These are phyloP conservation scores for Annulohypoxylon bovei DNA, from an alignment of 495 filamentous ascomycete genomes.

Conservation along the genomic window DNA sequence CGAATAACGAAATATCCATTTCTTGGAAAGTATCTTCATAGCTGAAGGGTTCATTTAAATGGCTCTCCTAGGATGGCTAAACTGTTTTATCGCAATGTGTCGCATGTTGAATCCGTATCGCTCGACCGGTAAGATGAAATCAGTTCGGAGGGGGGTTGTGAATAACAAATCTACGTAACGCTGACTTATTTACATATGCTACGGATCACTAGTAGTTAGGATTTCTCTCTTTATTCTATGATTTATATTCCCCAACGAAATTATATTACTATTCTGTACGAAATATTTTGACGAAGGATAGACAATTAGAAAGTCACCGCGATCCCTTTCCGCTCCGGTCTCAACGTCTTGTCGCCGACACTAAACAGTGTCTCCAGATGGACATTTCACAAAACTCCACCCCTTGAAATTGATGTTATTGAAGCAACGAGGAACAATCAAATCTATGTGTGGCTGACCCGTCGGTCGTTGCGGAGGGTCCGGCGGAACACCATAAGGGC, in stretches of 20 bases:
- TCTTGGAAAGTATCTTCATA: not conserved
- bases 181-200: too few relatives aligned
- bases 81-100: too few relatives aligned
- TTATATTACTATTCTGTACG: not conserved
- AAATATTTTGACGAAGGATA: not conserved
- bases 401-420: constrained; percentile 12
- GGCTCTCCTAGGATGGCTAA: not conserved
- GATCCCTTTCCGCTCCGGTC: not conserved
- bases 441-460: not conserved
- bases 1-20: not conserved
- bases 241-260: not conserved
- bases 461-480: not conserved
- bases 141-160: too few relatives aligned
- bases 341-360: not conserved
- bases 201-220: too few relatives aligned
- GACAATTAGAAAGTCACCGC: too few relatives aligned
- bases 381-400: constrained; percentile 26
- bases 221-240: not conserved
- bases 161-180: too few relatives aligned
- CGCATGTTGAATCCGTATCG: too few relatives aligned
- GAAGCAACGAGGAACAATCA: not conserved
- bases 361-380: not conserved
- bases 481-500: constrained; percentile 11
- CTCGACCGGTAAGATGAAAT: too few relatives aligned
- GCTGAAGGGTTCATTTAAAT: not conserved